phyloP scores from a whole-genome alignment of 331 rosid genomes.

The Quercus tomentella region DNA sequence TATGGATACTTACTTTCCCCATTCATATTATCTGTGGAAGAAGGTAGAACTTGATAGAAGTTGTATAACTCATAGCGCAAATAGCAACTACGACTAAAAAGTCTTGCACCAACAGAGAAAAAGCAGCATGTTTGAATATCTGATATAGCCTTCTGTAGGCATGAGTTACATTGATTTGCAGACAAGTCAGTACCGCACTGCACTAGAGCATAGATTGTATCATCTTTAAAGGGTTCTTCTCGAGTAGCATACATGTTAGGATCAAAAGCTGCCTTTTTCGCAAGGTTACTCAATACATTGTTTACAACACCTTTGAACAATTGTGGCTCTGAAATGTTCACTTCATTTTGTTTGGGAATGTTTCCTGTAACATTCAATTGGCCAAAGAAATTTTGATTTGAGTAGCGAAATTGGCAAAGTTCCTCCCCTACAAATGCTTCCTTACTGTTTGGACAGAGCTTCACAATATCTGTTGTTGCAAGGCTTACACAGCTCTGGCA shows the following conservation, averaged over 20 bases:
- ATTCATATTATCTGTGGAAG: background rate
- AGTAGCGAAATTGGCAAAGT: constrained; percentile 44
- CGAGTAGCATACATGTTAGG: constrained; percentile 34
- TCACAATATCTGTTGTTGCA: constrained; percentile 23
- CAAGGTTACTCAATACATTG: constrained; percentile 21
- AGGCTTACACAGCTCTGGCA: constrained; percentile 35
- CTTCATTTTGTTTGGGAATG: background rate
- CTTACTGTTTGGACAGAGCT: constrained; percentile 32
- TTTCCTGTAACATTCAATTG: constrained; percentile 27
- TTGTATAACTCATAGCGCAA: constrained; percentile 51
- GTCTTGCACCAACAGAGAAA: constrained; percentile 54
- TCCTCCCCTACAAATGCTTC: constrained; percentile 63
- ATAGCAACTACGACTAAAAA: constrained; percentile 52
- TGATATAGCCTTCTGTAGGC: constrained; percentile 35
- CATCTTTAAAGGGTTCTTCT: constrained; percentile 25
- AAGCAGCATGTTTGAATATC: constrained; percentile 21
- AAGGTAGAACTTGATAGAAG: constrained; percentile 24
- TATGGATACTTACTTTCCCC: constrained; percentile 26
- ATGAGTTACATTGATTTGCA: constrained; percentile 31
- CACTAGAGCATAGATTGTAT: constrained; percentile 46
- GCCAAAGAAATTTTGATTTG: constrained; percentile 39
- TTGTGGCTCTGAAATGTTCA: background rate
- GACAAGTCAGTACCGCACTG: constrained; percentile 64
- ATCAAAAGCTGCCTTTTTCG: constrained; percentile 28
- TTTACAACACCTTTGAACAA: background rate